Base-by-base conservation (phyloP, 2,329 filamentous ascomycete species). In the Diplocarpon mali region DNA sequence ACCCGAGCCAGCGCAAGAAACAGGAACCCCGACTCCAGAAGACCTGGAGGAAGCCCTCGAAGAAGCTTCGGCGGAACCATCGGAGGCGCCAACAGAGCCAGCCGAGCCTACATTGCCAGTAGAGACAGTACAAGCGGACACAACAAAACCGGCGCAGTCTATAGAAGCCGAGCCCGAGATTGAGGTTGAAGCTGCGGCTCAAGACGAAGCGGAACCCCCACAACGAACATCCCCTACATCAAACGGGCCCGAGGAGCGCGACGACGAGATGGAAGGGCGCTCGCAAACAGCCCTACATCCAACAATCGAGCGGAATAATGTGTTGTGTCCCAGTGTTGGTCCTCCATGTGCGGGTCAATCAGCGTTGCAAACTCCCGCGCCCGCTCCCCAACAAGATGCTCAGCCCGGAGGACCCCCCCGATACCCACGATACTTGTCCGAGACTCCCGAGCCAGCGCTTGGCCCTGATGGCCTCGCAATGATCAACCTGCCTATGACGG, bases 401-500 rank as follows among this genome's bases (percentile, higher is more conserved):
- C 20, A 24, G 20, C 20, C 20, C 3, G 20, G 7, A 4, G 20
- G 4, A 4, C 20, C 20, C 20, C 20, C 38, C 14, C 41, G 49
- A 3, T 37, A 17, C 15, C 14, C n/a, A 14, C 40, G 40, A 27
- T 43, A 31, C 30, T 39, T 43, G 30, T 35, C 45, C 24, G 30
- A 40, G 32, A 29, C 42, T 34, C 27, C 44, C 17, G 32, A 42
- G 9, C 50, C 50, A 17, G 35, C 42, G 14, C 32, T 48, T 36
- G 49, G 45, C 34, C 38, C 44, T 11, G 52, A 58, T 42, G 50
- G 52, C 20, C 42, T 53, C 28, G 42, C 49, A 13, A 35, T 47
- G 16, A 50, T 54, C 31, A 54, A 57, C 38, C 28, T 54, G 16
- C 51, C 53, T 10, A 43, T 45, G n/a, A 65, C 68, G 20, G 73